A percentile compares a stretch with the other conserved stretches of the same genome.
These are phyloP conservation scores for Pyracantha coccinea DNA, from an alignment of 331 rosid genomes.

Conservation along the genomic window DNA sequence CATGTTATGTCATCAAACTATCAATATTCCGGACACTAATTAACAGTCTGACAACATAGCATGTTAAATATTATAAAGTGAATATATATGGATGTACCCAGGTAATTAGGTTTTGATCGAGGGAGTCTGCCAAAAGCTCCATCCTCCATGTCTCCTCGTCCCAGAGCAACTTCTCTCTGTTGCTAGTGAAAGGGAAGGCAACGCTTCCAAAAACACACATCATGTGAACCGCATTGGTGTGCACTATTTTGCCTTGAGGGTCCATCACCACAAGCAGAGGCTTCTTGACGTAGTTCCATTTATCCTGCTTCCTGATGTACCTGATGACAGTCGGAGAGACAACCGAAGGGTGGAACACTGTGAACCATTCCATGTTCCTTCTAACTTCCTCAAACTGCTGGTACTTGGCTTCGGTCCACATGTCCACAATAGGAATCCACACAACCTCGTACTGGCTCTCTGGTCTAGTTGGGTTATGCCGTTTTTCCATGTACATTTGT, in stretches of 20 bases:
- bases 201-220: slow-evolving; percentile 31
- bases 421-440: slow-evolving; percentile 52
- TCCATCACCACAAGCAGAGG: slow-evolving; percentile 30
- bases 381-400: slow-evolving; percentile 20
- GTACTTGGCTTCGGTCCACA: slow-evolving; percentile 19
- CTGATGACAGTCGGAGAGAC: slow-evolving; percentile 6
- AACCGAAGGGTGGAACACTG: slow-evolving; percentile 8
- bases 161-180: slow-evolving; percentile 23
- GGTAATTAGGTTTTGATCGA: slow-evolving; percentile 1
- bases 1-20: not conserved
- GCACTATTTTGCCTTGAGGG: slow-evolving; percentile 19
- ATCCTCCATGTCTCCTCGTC: too few relatives aligned
- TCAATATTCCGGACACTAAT: not conserved
- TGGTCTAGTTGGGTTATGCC: slow-evolving; percentile 10
- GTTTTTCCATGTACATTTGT: slow-evolving; percentile 43
- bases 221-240: slow-evolving; percentile 30
- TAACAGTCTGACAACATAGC: too few relatives aligned
- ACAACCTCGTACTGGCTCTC: slow-evolving; percentile 48
- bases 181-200: slow-evolving; percentile 24
- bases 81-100: slow-evolving; percentile 16
- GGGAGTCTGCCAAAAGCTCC: slow-evolving; percentile 18
- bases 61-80: not conserved
- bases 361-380: slow-evolving; percentile 31
- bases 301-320: slow-evolving; percentile 11
- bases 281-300: slow-evolving; percentile 19